Conservation (phyloP, 225 moss, liverwort and hornwort species). For the Anthoceros angustus region DNA sequence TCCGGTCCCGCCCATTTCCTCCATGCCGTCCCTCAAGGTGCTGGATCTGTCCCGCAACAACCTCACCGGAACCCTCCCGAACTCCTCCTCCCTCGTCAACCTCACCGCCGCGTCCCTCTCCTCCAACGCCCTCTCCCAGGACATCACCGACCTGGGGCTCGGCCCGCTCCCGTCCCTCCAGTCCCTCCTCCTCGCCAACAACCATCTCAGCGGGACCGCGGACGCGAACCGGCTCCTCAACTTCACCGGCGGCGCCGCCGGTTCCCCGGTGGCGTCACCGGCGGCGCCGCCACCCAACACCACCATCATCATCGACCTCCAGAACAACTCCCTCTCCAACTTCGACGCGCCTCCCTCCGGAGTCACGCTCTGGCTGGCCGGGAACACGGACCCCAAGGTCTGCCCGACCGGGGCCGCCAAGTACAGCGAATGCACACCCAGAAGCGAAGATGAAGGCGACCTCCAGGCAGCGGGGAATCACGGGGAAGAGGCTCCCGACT, state of each 20-base stretch:
- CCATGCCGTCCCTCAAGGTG: slow-evolving; percentile 10
- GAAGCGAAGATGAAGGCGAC: slow-evolving; percentile 4
- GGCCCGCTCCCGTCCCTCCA: slow-evolving; percentile 10
- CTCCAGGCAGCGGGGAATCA: slow-evolving; percentile 4
- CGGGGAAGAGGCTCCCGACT: neutral
- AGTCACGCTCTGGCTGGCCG: slow-evolving; percentile 14
- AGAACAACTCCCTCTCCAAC: slow-evolving; percentile 15
- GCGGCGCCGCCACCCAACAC: too few relatives aligned
- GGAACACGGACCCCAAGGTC: slow-evolving; percentile 13
- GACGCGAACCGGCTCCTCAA: slow-evolving; percentile 11
- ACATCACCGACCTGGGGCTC: slow-evolving; percentile 8
- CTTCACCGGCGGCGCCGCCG: too few relatives aligned
- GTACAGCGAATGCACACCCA: neutral
- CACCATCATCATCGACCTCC: slow-evolving; percentile 33
- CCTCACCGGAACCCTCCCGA: slow-evolving; percentile 15
- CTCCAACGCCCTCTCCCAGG: slow-evolving; percentile 7
- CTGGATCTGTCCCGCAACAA: slow-evolving; percentile 20
- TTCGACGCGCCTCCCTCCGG: slow-evolving; percentile 5
- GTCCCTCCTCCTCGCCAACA: slow-evolving; percentile 15
- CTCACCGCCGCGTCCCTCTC: slow-evolving; percentile 19
- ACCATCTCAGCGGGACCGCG: slow-evolving; percentile 10
- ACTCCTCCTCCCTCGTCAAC: neutral
- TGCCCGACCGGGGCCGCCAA: neutral
- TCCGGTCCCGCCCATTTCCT: slow-evolving; percentile 8
- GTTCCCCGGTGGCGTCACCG: slow-evolving; percentile 3